Evolutionary conservation across 495 filamentous ascomycete species (phyloP), one percentile per base, ranked within the genome.

Genomic region (Penicillium verhagenii): DNA sequence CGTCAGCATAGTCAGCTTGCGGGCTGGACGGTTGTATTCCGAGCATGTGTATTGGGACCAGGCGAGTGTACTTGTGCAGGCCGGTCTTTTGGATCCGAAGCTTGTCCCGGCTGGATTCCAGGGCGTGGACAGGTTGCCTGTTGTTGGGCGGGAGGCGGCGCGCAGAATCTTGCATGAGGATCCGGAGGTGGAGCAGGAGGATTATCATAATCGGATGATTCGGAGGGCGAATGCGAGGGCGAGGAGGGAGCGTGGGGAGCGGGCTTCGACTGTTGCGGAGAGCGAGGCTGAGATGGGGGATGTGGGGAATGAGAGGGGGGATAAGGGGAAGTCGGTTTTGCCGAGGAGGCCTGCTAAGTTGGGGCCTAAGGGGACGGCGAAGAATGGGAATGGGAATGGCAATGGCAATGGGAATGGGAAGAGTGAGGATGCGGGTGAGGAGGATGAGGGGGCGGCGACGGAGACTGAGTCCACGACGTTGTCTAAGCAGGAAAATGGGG

Each of bases 41-140:
- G 91, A 96, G 68, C 87, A 93, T 60, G 85, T 92, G 16, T 86
- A 88, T 58, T 96, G 91, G 91, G 92, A 96, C 63, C 91, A 96
- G 66, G 90, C 87, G 1, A 86, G 82, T 14, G 86, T 93, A 2
- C 70, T 96, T 0, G 79, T 86, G 18, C 91, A 96, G 69, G 70
- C 90, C 0, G 90, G 90, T 0, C 64, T 95, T 43, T 63, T 96
- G 33, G 82, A 90, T 78, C 86, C 63, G 58, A 87, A 75, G 68
- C 67, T 81, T 10, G 69, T 84, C 7, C 75, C 79, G 1, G 51
- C 64, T 21, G 66, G 71, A 6, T 68, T 76, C 21, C 72, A 77
- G 31, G 81, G 79, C 0, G 70, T 78, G n/a, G 77, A 83, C 24
- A 81, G 70, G 61, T 75, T 96, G 38, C 91, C 91, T 1, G 83